These are phyloP conservation scores for Gryganskiella cystojenkinii DNA, from an alignment of 192 early-diverging fungal species.

Conservation along the genomic window DNA sequence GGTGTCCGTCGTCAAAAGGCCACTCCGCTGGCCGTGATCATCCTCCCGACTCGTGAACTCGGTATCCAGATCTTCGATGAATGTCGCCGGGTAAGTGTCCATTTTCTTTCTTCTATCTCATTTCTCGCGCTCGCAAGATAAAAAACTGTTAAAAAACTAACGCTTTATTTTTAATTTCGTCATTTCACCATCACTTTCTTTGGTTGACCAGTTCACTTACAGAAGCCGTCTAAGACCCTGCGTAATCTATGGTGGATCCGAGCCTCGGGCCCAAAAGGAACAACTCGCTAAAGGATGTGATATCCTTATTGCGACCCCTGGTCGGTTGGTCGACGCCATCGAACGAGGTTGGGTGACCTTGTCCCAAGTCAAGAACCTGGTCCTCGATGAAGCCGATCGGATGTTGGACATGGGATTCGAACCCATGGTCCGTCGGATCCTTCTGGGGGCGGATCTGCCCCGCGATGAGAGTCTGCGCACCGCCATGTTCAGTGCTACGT, in stretches of 20 bases:
- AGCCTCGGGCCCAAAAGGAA: slow-evolving; percentile 76
- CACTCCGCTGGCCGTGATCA: slow-evolving; percentile 71
- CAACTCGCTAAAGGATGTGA: slow-evolving; percentile 91
- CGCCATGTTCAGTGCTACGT: slow-evolving; percentile 99
- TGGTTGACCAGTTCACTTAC: slow-evolving; percentile 10
- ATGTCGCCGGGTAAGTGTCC: slow-evolving; percentile 62
- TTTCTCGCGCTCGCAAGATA: no score
- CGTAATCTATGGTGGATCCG: slow-evolving; percentile 94
- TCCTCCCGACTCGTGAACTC: slow-evolving; percentile 87
- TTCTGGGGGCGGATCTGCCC: slow-evolving; percentile 80
- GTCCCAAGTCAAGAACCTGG: slow-evolving; percentile 70
- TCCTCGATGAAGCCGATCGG: slow-evolving; percentile 91
- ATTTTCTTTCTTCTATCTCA: background rate
- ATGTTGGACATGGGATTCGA: slow-evolving; percentile 99
- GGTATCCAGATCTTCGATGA: slow-evolving; percentile 89
- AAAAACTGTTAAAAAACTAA: background rate
- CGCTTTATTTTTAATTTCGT: slow-evolving; percentile 54
- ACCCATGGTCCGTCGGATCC: slow-evolving; percentile 88
- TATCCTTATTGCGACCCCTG: slow-evolving; percentile 94
- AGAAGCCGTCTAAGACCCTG: slow-evolving; percentile 53
- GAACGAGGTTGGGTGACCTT: slow-evolving; percentile 84
- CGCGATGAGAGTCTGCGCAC: slow-evolving; percentile 81
- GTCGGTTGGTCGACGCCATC: slow-evolving; percentile 91
- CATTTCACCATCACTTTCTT: slow-evolving; percentile 58
- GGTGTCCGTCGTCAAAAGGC: slow-evolving; percentile 57